Conservation (phyloP, 225 moss, liverwort and hornwort species). For the Neckera pumila region DNA sequence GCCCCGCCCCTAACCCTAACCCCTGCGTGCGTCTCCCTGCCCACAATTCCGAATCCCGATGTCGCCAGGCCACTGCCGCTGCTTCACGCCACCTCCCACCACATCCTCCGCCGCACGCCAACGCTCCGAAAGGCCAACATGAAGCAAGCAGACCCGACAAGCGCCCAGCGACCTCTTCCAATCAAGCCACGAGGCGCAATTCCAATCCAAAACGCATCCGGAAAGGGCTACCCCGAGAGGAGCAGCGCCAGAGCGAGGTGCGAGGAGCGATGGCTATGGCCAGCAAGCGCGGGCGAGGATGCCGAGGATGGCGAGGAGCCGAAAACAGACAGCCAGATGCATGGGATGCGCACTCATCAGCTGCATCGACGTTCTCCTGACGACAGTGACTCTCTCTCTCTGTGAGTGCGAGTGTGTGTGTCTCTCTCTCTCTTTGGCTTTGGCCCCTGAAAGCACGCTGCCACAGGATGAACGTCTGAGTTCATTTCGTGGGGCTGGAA, state of each 20-base stretch:
- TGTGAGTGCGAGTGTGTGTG: not conserved
- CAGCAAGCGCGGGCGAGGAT: not conserved
- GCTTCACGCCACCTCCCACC: not conserved
- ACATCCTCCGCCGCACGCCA: not conserved
- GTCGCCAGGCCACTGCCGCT: not conserved
- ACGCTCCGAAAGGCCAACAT: not conserved
- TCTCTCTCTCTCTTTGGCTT: not conserved
- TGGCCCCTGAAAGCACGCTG: not conserved
- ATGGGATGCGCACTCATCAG: not conserved
- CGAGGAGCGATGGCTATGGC: not conserved
- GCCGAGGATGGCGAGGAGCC: not conserved
- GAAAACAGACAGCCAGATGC: not conserved
- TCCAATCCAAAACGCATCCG: not conserved
- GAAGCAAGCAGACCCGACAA: not conserved
- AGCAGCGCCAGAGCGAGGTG: not conserved
- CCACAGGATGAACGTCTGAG: not conserved
- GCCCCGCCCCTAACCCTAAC: not conserved
- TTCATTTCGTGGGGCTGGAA: not conserved
- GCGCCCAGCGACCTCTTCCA: not conserved
- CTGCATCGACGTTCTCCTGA: not conserved
- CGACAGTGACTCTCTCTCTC: not conserved
- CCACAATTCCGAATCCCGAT: not conserved
- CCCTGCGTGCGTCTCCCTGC: not conserved
- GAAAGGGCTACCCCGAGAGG: not conserved
- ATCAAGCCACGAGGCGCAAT: not conserved